Base-by-base conservation (phyloP, 169 alveolate genomes). In the Plasmodium sp. region DNA sequence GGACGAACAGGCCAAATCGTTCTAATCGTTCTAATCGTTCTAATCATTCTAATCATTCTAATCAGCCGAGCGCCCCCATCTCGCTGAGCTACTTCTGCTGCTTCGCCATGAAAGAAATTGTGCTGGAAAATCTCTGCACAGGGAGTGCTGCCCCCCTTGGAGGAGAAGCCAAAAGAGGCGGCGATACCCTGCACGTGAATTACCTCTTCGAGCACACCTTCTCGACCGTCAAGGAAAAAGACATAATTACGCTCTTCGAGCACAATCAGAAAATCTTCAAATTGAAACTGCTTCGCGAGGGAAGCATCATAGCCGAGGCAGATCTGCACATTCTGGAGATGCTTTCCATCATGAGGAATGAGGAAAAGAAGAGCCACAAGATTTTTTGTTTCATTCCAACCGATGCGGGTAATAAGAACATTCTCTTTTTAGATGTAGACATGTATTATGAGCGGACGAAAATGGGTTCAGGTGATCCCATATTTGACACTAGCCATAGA, bases 381-480 rank as follows among this genome's bases (percentile, higher is more conserved):
- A 90, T 72, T 34, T 39, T 90, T 48, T 90, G 94, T 45, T 90
- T 90, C 41, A 45, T 86, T 48, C 27, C 81, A 12, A 39, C 34
- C 3, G 73, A 62, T 41, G n/a, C 56, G 18, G 36, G 18, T 27
- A 16, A 81, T 58, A 90, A 41, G 34, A 82, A 90, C 12, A 67
- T 90, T 16, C 16, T 90, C 51, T 90, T 90, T 90, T 62, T 90
- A 90, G 94, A 90, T 90, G 45, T 90, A 33, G 88, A 90, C 22
- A 74, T 90, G n/a, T 80, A 80, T 43, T 90, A 90, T 90, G 34
- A 90, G 16, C n/a, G 79, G 45, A 71, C 71, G 56, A 58, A 80
- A 90, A 41, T 71, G 9, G 34, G 22, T 45, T 80, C 94, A 3
- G 33, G 36, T 14, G 31, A 45, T 1, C 84, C 91, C 39, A 43